Evolutionary conservation across 2,329 filamentous ascomycete species (phyloP), one percentile per base, ranked within the genome.

Genomic region (Pseudogymnoascus sp.): DNA sequence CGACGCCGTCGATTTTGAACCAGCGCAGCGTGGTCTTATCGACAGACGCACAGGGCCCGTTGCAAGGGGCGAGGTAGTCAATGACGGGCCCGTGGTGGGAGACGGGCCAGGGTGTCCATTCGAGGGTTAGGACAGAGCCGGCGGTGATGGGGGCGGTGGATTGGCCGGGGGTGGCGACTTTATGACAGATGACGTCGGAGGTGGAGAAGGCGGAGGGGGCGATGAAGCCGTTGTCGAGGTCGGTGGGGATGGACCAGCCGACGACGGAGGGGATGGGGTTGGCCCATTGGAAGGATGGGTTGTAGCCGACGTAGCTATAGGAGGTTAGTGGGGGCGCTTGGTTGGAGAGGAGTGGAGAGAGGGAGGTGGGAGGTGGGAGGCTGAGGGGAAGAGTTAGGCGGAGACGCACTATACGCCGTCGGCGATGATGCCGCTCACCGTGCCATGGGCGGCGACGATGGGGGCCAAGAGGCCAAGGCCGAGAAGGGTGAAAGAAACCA

Each of bases 71-170:
- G 24, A 71, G 62, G 61, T 69, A 69, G 60, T 72, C 70, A 12
- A 72, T 71, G 16, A 72, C 64, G 1, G 71, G 71, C 0, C 71
- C 71, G 50, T 86, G 79, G 76, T 90, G 84, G 62, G 79, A 81
- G 10, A 81, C 77, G 16, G 86, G 86, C 87, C 87, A 90, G n/a
- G 77, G 76, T 64, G 79, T 83, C 87, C 87, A 89, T 69, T 84
- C 79, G 60, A 89, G 74, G 64, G 82, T 76, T 67, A 89, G 72
- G 10, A 77, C 78, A 66, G 78, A 77, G 66, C 87, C 88, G n/a
- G 86, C 87, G n/a, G 79, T 76, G 40, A 88, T 81, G n/a, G 80
- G 75, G 19, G 82, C 84, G 66, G 79, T 77, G 63, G 79, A 75
- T 12, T 74, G 68, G 46, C 79, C 82, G n/a, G 80, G 78, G 33